Evolutionary conservation across 192 early-diverging fungal species (phyloP).

Genomic region (Podila minutissima): DNA sequence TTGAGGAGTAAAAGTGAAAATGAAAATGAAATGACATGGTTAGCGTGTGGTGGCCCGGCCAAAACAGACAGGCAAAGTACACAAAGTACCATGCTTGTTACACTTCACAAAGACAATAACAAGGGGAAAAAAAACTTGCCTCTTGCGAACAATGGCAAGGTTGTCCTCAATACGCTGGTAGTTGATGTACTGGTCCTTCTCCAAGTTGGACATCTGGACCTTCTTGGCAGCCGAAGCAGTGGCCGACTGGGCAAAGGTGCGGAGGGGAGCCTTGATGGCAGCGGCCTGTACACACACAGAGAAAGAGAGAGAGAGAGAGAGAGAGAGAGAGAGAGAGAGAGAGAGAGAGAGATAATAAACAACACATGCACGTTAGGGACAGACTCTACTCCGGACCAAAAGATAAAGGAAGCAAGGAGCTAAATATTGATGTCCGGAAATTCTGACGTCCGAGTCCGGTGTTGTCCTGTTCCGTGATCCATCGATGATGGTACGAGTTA

Average conservation of each 20-base stretch:
- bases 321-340: background rate
- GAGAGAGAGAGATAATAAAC: background rate
- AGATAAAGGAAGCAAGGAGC: too few relatives aligned
- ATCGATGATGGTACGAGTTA: too few relatives aligned
- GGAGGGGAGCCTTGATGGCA: conserved; percentile 52
- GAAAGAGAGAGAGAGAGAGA: background rate
- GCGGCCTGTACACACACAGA: conserved; percentile 19
- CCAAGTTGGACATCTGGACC: conserved; percentile 92
- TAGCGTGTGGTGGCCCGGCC: background rate
- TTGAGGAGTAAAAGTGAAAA: background rate
- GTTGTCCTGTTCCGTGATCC: too few relatives aligned
- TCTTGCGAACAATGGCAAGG: conserved; percentile 91
- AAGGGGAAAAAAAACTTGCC: conserved; percentile 60
- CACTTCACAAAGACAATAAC: background rate
- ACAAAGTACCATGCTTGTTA: background rate
- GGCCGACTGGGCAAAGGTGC: conserved; percentile 65
- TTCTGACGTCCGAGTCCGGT: too few relatives aligned
- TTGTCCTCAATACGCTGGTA: conserved; percentile 97
- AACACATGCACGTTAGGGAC: background rate
- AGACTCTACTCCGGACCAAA: background rate
- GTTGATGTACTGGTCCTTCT: conserved; percentile 96
- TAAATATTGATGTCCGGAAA: too few relatives aligned
- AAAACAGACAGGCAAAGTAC: background rate
- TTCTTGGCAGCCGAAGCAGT: conserved; percentile 64
- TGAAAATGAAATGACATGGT: background rate